A percentile compares a stretch with the other conserved stretches of the same genome.
Conservation (phyloP, 208 protist genomes). For the Trypanosomatidae sp. region DNA sequence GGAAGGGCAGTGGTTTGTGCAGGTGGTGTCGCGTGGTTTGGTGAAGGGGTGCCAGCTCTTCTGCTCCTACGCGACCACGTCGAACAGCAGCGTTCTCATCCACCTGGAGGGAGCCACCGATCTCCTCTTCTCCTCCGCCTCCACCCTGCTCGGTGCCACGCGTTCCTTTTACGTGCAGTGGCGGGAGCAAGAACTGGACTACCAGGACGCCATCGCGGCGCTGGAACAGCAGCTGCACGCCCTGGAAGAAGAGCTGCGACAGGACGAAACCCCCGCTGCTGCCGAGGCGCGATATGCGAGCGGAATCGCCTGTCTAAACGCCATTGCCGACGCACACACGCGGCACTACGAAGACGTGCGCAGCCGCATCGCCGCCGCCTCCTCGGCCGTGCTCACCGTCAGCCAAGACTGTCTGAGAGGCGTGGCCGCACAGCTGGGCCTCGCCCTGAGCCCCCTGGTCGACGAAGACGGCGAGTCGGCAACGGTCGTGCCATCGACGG, state of each 20-base stretch:
- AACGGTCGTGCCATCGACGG: no score
- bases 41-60: slow-evolving; percentile 41
- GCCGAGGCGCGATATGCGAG: slow-evolving; percentile 64
- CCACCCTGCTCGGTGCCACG: slow-evolving; percentile 36
- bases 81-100: slow-evolving; percentile 49
- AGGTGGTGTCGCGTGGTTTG: slow-evolving; percentile 39
- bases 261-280: slow-evolving; percentile 42
- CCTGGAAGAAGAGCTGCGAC: slow-evolving; percentile 38
- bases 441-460: no score
- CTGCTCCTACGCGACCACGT: slow-evolving; percentile 35
- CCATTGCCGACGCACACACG: slow-evolving; percentile 59
- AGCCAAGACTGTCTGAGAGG: slow-evolving; percentile 19
- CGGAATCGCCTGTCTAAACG: slow-evolving; percentile 50
- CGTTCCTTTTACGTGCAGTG: slow-evolving; percentile 55
- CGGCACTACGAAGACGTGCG: slow-evolving; percentile 53
- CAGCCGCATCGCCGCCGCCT: slow-evolving; percentile 23
- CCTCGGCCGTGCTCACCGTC: slow-evolving; percentile 14
- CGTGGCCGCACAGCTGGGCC: no score
- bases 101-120: slow-evolving; percentile 64
- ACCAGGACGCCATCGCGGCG: slow-evolving; percentile 50
- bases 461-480: no score
- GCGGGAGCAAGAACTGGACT: slow-evolving; percentile 58
- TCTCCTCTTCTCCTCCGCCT: slow-evolving; percentile 37
- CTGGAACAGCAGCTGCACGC: slow-evolving; percentile 53
- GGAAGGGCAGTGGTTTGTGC: slow-evolving; percentile 71